Evolutionary conservation across 2,329 filamentous ascomycete genomes (phyloP), one percentile per base, ranked within the genome.

Genomic region (Myriosclerotinia scirpicola): DNA sequence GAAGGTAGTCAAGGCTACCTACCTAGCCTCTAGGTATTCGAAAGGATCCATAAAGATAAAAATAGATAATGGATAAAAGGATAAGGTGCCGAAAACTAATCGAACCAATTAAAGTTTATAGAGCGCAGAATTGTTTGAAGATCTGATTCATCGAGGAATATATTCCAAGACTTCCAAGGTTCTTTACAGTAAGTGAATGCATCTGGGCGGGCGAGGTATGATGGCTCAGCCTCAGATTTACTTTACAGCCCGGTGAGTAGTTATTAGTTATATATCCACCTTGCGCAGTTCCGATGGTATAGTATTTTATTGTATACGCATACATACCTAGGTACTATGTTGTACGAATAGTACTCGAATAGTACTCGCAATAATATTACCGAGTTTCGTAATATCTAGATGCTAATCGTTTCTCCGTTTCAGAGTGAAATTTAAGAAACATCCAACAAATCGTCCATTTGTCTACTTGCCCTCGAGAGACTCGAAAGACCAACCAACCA

Each of bases 191-290:
- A n/a, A n/a, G n/a, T n/a, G n/a, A n/a, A n/a, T n/a, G n/a, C n/a
- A n/a, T n/a, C n/a, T n/a, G n/a, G n/a, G n/a, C n/a, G n/a, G n/a
- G n/a, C n/a, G n/a, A n/a, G n/a, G n/a, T n/a, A 61, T 38, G 20
- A 61, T 22, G n/a, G 15, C 59, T 62, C 59, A 62, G 59, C 59
- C 59, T 62, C 59, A 62, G 53, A 42, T 20, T 26, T 11, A 54
- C 36, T 42, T 30, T 22, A 42, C 4, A 56, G 38, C 54, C 54
- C 54, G 22, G 38, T 42, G 36, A n/a, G 22, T 17, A 42, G 36
- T n/a, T 42, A 38, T n/a, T 60, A 48, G 36, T 38, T 40, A 40
- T 38, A 22, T 54, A 54, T 52, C 46, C 59, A 62, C 59, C 50
- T 52, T 53, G 46, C n/a, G 46, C 38, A 53, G 40, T 26, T 42